Conservation (phyloP, 345 rosid species). For the Eucalyptus marginata region DNA sequence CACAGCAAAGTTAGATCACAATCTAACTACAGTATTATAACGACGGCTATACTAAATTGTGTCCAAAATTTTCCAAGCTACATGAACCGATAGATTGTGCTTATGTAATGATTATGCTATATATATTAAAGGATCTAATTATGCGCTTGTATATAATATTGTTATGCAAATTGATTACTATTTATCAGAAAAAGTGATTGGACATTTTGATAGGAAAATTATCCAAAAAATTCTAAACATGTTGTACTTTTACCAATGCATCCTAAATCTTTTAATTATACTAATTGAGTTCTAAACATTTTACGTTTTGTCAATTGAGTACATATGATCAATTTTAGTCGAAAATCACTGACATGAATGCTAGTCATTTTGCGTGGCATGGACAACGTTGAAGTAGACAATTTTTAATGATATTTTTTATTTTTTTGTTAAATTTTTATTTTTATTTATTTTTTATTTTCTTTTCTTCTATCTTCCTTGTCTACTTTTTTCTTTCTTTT, state of each 20-base stretch:
- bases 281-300: no score
- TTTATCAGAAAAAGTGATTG: not conserved
- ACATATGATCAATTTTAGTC: accelerated
- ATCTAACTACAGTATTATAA: not conserved
- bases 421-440: no score
- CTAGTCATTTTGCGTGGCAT: not conserved
- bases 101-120: not conserved
- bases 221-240: not conserved
- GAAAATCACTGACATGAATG: accelerated
- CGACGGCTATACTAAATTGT: not conserved
- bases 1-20: not conserved
- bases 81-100: not conserved
- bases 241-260: accelerated
- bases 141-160: not conserved
- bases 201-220: not conserved
- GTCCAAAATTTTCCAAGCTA: not conserved
- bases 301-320: not conserved
- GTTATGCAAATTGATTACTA: not conserved
- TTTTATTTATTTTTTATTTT: no score
- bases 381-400: accelerated
- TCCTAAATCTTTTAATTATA: no score
- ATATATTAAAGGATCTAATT: not conserved
- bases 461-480: no score
- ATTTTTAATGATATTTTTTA: no score
- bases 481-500: no score